Percentiles rank a stretch among this genome's conserved stretches.
These are phyloP conservation scores for Fusarium sp. DNA, from an alignment of 2,329 filamentous ascomycete species.

Conservation along the genomic window DNA sequence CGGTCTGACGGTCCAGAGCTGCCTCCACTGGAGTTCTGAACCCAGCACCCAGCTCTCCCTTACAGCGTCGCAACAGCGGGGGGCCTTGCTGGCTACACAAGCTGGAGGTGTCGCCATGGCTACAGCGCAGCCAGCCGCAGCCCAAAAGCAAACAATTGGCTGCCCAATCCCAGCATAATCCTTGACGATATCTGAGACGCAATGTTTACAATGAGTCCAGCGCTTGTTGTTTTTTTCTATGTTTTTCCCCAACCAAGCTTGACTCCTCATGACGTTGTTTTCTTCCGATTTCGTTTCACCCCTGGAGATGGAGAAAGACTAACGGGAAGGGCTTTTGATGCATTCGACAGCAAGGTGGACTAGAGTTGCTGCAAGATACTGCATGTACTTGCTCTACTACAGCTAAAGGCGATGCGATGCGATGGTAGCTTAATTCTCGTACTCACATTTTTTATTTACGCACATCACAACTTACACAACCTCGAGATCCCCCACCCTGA, in stretches of 20 bases:
- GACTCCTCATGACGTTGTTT: conserved; percentile 38
- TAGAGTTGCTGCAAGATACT: background rate
- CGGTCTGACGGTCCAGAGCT: conserved; percentile 35
- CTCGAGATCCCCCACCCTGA: conserved; percentile 36
- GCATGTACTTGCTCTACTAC: background rate
- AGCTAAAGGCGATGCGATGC: background rate
- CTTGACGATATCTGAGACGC: conserved; percentile 33
- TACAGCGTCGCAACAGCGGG: conserved; percentile 35
- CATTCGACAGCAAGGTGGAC: background rate
- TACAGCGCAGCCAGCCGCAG: conserved; percentile 46
- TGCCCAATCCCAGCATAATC: conserved; percentile 45
- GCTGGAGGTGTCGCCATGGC: conserved; percentile 50
- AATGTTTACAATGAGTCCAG: conserved; percentile 36
- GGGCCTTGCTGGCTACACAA: conserved; percentile 28
- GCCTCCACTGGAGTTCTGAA: conserved; percentile 14
- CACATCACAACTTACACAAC: conserved; percentile 8
- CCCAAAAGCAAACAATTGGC: conserved; percentile 40
- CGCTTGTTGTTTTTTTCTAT: conserved; percentile 41
- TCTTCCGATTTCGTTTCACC: conserved; percentile 32
- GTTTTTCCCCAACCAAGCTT: conserved; percentile 39
- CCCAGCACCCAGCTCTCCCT: conserved; percentile 23
- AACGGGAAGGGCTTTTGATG: background rate
- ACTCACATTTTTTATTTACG: conserved; percentile 9
- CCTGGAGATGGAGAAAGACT: conserved; percentile 33
- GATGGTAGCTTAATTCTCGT: background rate